Evolutionary conservation across 1,284 basidiomycete species (phyloP).

Genomic region (Melampsora americana): DNA sequence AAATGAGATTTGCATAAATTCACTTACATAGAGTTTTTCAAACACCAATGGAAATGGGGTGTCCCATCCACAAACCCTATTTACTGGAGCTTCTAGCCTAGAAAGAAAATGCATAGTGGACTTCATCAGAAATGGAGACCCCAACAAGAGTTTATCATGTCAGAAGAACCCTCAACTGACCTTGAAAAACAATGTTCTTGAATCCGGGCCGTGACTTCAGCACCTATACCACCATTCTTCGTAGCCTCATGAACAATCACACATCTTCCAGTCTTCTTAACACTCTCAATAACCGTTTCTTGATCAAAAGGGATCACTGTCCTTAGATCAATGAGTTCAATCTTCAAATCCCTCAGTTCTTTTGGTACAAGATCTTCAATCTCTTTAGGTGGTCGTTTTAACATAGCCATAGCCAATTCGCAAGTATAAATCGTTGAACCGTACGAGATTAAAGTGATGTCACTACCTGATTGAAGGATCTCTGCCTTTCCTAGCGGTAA

Average conservation of each 20-base stretch:
- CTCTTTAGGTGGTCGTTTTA: constrained; percentile 65
- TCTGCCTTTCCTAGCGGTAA: constrained; percentile 78
- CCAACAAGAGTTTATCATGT: neutral
- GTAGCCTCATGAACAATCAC: constrained; percentile 90
- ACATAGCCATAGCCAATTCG: constrained; percentile 70
- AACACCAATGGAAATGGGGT: constrained; percentile 72
- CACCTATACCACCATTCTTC: constrained; percentile 76
- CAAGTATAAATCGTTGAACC: constrained; percentile 88
- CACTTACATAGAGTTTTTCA: constrained; percentile 76
- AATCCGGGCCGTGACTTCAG: constrained; percentile 79
- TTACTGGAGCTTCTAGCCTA: constrained; percentile 74
- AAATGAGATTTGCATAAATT: neutral
- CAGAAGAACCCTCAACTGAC: constrained; percentile 1
- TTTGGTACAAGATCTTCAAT: constrained; percentile 69
- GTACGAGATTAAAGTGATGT: constrained; percentile 83
- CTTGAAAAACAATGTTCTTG: constrained; percentile 81
- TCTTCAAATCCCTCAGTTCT: constrained; percentile 66
- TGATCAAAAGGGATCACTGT: constrained; percentile 88
- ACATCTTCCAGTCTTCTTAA: constrained; percentile 73
- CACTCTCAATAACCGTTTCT: constrained; percentile 73
- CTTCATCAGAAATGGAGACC: neutral
- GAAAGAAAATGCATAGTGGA: neutral
- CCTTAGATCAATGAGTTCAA: constrained; percentile 86
- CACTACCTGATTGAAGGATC: constrained; percentile 67
- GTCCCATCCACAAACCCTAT: constrained; percentile 81